Base-by-base conservation (phyloP, 768 basidiomycete genomes). In the Kwoniella mangroviensis region DNA sequence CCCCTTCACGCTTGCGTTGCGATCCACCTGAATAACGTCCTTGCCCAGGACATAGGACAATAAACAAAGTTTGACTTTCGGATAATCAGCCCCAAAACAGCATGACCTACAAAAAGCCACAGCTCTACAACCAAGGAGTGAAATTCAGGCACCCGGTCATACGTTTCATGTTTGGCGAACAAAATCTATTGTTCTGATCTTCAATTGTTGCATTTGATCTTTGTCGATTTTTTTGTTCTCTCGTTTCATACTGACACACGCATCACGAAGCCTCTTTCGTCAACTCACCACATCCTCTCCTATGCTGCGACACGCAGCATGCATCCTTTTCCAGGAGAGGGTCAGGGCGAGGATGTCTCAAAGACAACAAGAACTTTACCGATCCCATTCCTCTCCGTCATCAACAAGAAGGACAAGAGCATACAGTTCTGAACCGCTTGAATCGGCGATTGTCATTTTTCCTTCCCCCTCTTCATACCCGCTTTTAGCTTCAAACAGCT, bases 101-200 rank as follows among this genome's bases (percentile, higher is more conserved):
- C 28, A 28, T 28, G 6, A 34, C 34, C 34, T 34, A 34, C 34
- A 34, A 11, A 49, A 49, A 17, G 45, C 13, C 12, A 17, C 45
- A 49, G 13, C 45, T 49, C 15, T 34, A 34, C 34, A 34, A 34
- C 34, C 34, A 34, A 34, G 34, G 34, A 34, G 34, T 34, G 17
- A 60, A n/a, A 60, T 60, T 42, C 58, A 60, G 58, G 58, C 58
- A 60, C 58, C 58, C 58, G 58, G 58, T 15, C 7, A 55, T 54
- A 40, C 41, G 58, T 60, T 60, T 60, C 58, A 60, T 17, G 19
- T 60, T 60, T 41, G 10, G 11, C 22, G 15, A 43, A 41, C n/a
- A 60, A n/a, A 60, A 21, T 41, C 58, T 60, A 45, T 60, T 60
- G 58, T 60, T 60, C 58, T 4, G 4, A 19, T 49, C 45, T 17